Conservation (phyloP, 2,329 filamentous ascomycete species). For the Sporothrix inflata region DNA sequence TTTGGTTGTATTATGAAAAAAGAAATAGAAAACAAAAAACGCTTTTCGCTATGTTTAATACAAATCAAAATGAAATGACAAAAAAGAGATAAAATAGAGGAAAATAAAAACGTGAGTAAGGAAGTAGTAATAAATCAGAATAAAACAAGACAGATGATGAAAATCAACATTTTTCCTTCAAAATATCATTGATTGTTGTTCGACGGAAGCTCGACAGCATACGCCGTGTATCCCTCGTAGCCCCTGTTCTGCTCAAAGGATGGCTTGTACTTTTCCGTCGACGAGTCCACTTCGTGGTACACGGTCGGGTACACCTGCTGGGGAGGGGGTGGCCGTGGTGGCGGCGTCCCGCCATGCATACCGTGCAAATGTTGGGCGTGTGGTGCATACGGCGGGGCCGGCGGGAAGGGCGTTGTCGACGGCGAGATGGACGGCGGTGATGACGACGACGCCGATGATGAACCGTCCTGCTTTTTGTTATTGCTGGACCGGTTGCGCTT, state of each 20-base stretch:
- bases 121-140: too few relatives aligned
- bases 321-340: not conserved
- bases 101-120: too few relatives aligned
- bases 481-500: slow-evolving; percentile 27
- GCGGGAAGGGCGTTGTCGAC: not conserved
- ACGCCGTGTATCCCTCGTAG: not conserved
- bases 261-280: not conserved
- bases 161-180: not conserved
- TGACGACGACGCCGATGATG: not conserved
- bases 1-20: too few relatives aligned
- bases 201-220: not conserved
- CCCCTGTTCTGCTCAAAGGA: not conserved
- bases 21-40: too few relatives aligned
- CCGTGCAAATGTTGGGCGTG: not conserved
- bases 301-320: not conserved
- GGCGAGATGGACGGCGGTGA: not conserved
- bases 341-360: not conserved
- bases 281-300: not conserved
- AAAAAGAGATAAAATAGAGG: not conserved
- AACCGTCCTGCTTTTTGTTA: not conserved
- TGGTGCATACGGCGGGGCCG: not conserved
- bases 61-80: not conserved
- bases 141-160: too few relatives aligned
- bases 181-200: not conserved
- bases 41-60: too few relatives aligned